These are phyloP conservation scores for Sungouiella blattae DNA, from an alignment of 805 yeast species.

Conservation along the genomic window DNA sequence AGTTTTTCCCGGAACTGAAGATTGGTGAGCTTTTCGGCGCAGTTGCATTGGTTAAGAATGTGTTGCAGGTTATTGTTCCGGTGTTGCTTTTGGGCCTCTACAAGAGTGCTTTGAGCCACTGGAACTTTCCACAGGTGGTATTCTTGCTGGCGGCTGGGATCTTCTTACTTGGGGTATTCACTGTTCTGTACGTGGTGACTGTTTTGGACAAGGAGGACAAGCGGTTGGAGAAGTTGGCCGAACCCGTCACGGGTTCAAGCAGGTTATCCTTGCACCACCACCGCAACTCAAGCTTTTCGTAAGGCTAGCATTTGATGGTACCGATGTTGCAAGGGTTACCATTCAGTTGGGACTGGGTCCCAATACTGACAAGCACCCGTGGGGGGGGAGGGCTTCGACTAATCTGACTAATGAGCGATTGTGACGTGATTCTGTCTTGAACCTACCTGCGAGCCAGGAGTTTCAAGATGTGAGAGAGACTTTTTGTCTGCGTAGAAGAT, in stretches of 20 bases:
- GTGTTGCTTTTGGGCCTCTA: conserved; percentile 46
- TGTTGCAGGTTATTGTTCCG: conserved; percentile 48
- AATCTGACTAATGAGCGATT: too few species aligned
- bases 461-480: too few species aligned
- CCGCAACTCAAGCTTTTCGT: not conserved
- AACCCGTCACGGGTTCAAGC: not conserved
- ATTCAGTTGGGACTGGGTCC: too few species aligned
- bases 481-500: too few species aligned
- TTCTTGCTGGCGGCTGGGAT: conserved; percentile 19
- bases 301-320: too few species aligned
- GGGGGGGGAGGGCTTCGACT: too few species aligned
- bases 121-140: conserved; percentile 27
- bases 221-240: conserved; percentile 1
- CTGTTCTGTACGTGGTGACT: conserved; percentile 6
- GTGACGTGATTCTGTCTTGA: too few species aligned
- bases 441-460: too few species aligned
- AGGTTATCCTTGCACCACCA: not conserved
- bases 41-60: conserved; percentile 54
- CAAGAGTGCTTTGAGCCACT: conserved; percentile 20
- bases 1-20: conserved; percentile 55
- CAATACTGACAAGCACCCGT: too few species aligned
- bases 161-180: conserved; percentile 1
- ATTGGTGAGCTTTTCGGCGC: conserved; percentile 76
- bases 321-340: too few species aligned
- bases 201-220: conserved; percentile 10